phyloP scores from a whole-genome alignment of 495 filamentous ascomycete species.

The Xylaria sp. region DNA sequence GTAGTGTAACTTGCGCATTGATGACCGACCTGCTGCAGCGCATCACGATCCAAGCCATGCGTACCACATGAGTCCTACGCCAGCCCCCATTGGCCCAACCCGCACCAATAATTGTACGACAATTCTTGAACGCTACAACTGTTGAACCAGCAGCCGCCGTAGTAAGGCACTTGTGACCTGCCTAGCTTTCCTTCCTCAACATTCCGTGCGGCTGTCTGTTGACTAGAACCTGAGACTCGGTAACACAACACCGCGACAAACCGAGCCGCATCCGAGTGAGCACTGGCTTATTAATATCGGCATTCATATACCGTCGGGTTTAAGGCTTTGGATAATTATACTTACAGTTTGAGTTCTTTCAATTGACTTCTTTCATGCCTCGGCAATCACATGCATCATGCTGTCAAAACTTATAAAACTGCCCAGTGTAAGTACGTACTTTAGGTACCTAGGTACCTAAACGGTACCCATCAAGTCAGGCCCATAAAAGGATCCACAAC shows the following conservation, averaged over 20 bases:
- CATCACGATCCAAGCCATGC: not conserved
- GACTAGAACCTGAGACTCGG: not conserved
- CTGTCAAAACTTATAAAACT: conserved; percentile 6
- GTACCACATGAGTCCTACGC: conserved; percentile 18
- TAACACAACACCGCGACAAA: conserved; percentile 5
- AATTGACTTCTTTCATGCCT: conserved; percentile 13
- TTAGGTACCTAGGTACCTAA: too few relatives aligned
- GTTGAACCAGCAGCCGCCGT: conserved; percentile 12
- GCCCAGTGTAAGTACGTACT: too few relatives aligned
- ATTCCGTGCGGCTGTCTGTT: not conserved
- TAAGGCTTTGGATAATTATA: not conserved
- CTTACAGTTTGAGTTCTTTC: not conserved
- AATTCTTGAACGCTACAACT: conserved; percentile 2
- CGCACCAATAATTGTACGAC: conserved; percentile 11
- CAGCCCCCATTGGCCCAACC: conserved; percentile 15
- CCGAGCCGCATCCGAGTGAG: not conserved
- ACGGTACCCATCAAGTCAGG: not conserved
- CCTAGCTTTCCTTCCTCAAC: not conserved
- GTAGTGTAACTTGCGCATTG: conserved; percentile 1
- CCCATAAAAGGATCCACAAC: conserved; percentile 20
- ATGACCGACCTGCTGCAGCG: conserved; percentile 13
- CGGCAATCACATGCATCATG: conserved; percentile 22
- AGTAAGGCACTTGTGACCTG: not conserved
- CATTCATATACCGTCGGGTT: not conserved
- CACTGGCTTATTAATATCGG: not conserved